Evolutionary conservation across 2,329 filamentous ascomycete genomes (phyloP).

Genomic region (Grosmannia penicillata): DNA sequence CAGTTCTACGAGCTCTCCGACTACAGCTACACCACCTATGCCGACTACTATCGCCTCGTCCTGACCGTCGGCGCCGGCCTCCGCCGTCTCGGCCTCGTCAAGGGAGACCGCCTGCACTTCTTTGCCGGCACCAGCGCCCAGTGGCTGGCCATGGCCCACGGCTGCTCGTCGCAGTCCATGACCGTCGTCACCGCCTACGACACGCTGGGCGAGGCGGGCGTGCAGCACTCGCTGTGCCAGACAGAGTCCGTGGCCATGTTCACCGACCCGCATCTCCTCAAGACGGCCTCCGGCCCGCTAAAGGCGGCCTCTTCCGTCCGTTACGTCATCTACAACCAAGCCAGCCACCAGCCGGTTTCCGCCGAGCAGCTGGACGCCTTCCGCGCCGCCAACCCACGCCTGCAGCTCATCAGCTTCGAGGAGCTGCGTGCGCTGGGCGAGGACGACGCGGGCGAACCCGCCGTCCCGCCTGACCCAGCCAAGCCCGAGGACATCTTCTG

Average conservation of each 20-base stretch:
- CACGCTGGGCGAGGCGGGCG: conserved; percentile 70
- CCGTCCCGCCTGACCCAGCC: conserved; percentile 52
- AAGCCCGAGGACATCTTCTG: conserved; percentile 67
- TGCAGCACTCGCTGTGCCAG: conserved; percentile 75
- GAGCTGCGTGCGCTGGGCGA: conserved; percentile 43
- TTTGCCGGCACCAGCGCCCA: conserved; percentile 73
- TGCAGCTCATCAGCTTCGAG: conserved; percentile 38
- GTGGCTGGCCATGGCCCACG: conserved; percentile 75
- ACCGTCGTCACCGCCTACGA: conserved; percentile 92
- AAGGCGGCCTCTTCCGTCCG: conserved; percentile 41
- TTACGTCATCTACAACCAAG: conserved; percentile 48
- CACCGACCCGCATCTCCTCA: conserved; percentile 65
- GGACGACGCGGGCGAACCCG: conserved; percentile 51
- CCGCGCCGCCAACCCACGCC: conserved; percentile 36
- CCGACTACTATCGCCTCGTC: conserved; percentile 59
- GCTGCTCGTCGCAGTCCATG: conserved; percentile 67
- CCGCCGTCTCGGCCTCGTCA: conserved; percentile 55
- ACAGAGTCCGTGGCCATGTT: conserved; percentile 74
- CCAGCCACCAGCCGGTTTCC: conserved; percentile 32
- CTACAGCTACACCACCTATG: conserved; percentile 65
- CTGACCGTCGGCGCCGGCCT: conserved; percentile 59
- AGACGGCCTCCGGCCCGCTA: conserved; percentile 41
- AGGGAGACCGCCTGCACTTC: conserved; percentile 58
- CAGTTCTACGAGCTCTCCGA: conserved; percentile 71
- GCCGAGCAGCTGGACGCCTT: conserved; percentile 39